Percentiles rank a stretch among this genome's conserved stretches.
These are phyloP conservation scores for Trametes maxima DNA, from an alignment of 768 basidiomycete species.

Conservation along the genomic window DNA sequence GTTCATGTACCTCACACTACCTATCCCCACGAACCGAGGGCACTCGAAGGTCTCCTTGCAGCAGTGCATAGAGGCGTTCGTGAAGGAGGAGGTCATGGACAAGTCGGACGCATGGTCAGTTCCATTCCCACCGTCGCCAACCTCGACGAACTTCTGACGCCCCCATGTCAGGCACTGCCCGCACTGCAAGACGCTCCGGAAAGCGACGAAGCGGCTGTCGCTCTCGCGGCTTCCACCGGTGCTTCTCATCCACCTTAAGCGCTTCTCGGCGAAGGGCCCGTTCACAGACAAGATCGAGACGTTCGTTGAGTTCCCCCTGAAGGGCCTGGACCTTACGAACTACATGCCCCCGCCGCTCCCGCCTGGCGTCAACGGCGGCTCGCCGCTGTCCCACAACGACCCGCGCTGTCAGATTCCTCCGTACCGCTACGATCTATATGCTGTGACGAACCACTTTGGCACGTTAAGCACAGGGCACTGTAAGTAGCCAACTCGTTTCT, in stretches of 20 bases:
- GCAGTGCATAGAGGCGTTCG: slow-evolving; percentile 87
- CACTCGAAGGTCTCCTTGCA: slow-evolving; percentile 67
- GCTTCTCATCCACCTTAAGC: slow-evolving; percentile 88
- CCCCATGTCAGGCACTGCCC: slow-evolving; percentile 82
- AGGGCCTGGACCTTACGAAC: slow-evolving; percentile 62
- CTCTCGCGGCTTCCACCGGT: slow-evolving; percentile 93
- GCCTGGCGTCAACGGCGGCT: slow-evolving; percentile 55
- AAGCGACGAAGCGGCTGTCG: slow-evolving; percentile 84
- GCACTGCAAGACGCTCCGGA: slow-evolving; percentile 85
- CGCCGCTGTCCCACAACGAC: slow-evolving; percentile 56
- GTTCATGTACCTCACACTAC: slow-evolving; percentile 93
- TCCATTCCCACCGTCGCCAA: neutral
- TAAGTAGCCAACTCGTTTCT: slow-evolving; percentile 44
- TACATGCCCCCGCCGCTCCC: slow-evolving; percentile 85
- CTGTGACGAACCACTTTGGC: slow-evolving; percentile 94
- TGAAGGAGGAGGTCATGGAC: slow-evolving; percentile 87
- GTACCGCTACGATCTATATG: slow-evolving; percentile 92
- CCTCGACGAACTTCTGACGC: neutral
- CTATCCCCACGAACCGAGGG: slow-evolving; percentile 70
- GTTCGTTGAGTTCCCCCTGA: slow-evolving; percentile 84
- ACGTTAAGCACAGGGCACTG: slow-evolving; percentile 95
- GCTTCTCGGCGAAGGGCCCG: slow-evolving; percentile 87
- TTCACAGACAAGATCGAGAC: slow-evolving; percentile 98
- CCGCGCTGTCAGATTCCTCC: slow-evolving; percentile 84
- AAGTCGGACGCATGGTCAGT: slow-evolving; percentile 91